Base-by-base conservation (phyloP, 345 rosid genomes). In the Eucalyptus erythrocorys region DNA sequence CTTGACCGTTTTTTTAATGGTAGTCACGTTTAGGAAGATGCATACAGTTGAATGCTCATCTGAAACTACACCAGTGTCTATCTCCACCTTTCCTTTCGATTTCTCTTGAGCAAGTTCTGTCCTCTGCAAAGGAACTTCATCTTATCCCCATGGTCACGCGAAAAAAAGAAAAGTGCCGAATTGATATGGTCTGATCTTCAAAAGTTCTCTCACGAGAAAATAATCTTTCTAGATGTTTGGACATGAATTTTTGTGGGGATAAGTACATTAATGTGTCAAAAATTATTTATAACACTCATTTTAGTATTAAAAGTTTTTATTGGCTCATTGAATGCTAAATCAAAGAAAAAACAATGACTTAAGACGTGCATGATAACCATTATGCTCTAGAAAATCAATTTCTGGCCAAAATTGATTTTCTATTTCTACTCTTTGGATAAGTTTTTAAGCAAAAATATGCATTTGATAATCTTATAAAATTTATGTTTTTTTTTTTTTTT, bases 331-430 rank as follows among this genome's bases (percentile, higher is more conserved):
- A 51, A 51, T 51, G 57, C 1, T 51, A 51, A 51, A 51, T 21
- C 26, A 51, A 51, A 51, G 5, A 51, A 21, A 51, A 51, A 51
- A 51, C 3, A 51, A 21, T 51, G 26, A 51, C 2, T 51, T 51
- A 7, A 10, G 57, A 8, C 10, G 10, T 51, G 10, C 0, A 51
- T 51, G 57, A 51, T 51, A 19, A 48, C 6, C 17, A 48, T 48
- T 50, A 0, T 6, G 4, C 1, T 50, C 1, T 3, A 6, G 22
- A 17, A 50, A 50, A 21, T 51, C 55, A 51, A 51, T 51, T 51
- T 51, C 0, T 3, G 2, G 10, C 24, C 7, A 7, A 51, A 51
- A 19, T 51, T 51, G 57, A 51, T 7, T 51, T 51, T 51, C 22
- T 51, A 51, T 19, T 51, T 51, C 4, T 51, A 19, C 7, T 51